Percentiles rank a stretch among this genome's conserved stretches.
phyloP scores from a whole-genome alignment of 2,329 filamentous ascomycete species.

The Pezicula rhizophila region DNA sequence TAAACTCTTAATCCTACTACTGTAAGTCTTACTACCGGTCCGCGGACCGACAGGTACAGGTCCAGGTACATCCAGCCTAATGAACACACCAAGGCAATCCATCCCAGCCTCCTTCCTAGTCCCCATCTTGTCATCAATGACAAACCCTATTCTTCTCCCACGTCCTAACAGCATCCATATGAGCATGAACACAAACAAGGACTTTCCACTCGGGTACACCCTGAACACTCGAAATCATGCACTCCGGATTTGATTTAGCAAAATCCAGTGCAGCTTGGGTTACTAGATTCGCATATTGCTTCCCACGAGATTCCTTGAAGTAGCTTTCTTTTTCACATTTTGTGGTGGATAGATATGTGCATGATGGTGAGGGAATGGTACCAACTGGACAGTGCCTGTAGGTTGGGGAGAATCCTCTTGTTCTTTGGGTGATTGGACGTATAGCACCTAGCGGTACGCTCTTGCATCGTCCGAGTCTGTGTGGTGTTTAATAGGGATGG shows the following conservation, averaged over 20 bases:
- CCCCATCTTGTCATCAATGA: constrained; percentile 65
- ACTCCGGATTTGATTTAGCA: constrained; percentile 53
- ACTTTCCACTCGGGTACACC: constrained; percentile 61
- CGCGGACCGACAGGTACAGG: no score
- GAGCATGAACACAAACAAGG: constrained; percentile 74
- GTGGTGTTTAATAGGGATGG: constrained; percentile 57
- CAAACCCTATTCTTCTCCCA: constrained; percentile 73
- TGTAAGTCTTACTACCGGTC: no score
- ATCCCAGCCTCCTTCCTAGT: constrained; percentile 82
- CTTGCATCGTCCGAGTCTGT: constrained; percentile 72
- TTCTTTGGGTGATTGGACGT: neutral
- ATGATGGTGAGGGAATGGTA: constrained; percentile 47
- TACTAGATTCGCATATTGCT: constrained; percentile 4
- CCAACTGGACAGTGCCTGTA: constrained; percentile 45
- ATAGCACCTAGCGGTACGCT: constrained; percentile 70
- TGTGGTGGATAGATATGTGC: constrained; percentile 44
- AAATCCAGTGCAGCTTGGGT: constrained; percentile 54
- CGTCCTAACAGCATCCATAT: constrained; percentile 55
- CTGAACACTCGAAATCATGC: constrained; percentile 32
- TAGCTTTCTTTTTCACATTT: constrained; percentile 27
- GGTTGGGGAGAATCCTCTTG: constrained; percentile 2
- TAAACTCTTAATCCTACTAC: no score
- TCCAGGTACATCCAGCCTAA: no score
- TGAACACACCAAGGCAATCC: constrained; percentile 77
- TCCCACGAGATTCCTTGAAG: constrained; percentile 49